phyloP scores from a whole-genome alignment of 768 basidiomycete genomes.

The Hericium rajendrae region DNA sequence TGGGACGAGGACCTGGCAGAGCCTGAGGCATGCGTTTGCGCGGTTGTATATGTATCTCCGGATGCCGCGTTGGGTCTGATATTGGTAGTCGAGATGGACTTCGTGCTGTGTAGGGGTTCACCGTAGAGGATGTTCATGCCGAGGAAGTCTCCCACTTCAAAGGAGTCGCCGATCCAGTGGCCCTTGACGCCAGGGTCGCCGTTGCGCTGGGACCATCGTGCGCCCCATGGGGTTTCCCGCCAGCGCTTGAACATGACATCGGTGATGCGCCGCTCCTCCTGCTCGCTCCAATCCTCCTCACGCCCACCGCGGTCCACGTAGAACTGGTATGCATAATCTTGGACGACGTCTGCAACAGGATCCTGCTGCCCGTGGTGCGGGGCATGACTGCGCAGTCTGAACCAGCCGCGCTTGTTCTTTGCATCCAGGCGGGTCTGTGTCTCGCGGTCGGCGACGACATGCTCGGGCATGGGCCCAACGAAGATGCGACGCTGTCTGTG shows the following conservation, averaged over 20 bases:
- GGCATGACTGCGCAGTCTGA: slow-evolving; percentile 12
- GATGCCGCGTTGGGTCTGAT: not conserved
- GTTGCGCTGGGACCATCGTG: slow-evolving; percentile 22
- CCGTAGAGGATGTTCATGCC: slow-evolving; percentile 53
- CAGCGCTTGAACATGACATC: slow-evolving; percentile 53
- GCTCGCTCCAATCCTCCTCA: slow-evolving; percentile 57
- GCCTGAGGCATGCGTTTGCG: slow-evolving; percentile 14
- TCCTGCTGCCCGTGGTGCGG: slow-evolving; percentile 23
- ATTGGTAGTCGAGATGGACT: not conserved
- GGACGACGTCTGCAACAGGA: slow-evolving; percentile 38
- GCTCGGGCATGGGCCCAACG: slow-evolving; percentile 70
- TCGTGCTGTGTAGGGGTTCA: slow-evolving; percentile 11
- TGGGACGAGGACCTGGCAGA: not conserved
- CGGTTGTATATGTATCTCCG: slow-evolving; percentile 22
- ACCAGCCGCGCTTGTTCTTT: slow-evolving; percentile 8
- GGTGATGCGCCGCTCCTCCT: slow-evolving; percentile 36
- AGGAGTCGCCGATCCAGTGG: slow-evolving; percentile 43
- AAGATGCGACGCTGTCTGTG: slow-evolving; percentile 48
- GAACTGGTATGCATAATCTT: slow-evolving; percentile 51
- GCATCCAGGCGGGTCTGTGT: not conserved
- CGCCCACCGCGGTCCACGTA: slow-evolving; percentile 58
- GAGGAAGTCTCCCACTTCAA: slow-evolving; percentile 69
- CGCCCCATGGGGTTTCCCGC: slow-evolving; percentile 61
- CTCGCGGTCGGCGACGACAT: slow-evolving; percentile 30
- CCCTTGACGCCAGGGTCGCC: slow-evolving; percentile 14